Evolutionary conservation across 176 grass and related monocot genomes (phyloP).

Genomic region (Oryza nivara): DNA sequence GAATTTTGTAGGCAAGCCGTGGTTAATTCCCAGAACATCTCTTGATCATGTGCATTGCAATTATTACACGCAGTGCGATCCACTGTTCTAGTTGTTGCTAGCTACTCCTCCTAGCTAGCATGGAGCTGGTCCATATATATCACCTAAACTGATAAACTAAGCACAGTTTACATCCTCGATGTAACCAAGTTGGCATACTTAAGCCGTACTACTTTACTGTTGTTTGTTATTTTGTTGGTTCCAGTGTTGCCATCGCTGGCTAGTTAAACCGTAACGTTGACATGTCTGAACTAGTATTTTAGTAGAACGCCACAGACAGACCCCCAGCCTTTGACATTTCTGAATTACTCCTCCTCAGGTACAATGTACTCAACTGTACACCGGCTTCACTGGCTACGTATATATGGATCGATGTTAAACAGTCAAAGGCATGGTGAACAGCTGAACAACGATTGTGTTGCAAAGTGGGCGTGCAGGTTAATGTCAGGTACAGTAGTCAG

Average conservation of each 20-base stretch:
- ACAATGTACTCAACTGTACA: neutral
- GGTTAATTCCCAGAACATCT: neutral
- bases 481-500: neutral
- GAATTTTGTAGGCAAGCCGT: conserved; percentile 38
- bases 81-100: conserved; percentile 14
- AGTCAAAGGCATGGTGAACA: neutral
- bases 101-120: neutral
- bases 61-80: conserved; percentile 52
- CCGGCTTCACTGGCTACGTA: too few species aligned
- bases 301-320: neutral
- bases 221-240: neutral
- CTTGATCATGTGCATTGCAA: conserved; percentile 25
- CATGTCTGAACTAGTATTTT: conserved; percentile 6
- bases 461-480: conserved; percentile 2
- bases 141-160: conserved; percentile 37
- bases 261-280: conserved; percentile 3
- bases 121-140: conserved; percentile 15
- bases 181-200: conserved; percentile 61
- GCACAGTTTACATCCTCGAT: conserved; percentile 21
- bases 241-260: neutral
- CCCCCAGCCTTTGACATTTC: neutral
- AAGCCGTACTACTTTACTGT: conserved; percentile 20
- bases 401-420: neutral
- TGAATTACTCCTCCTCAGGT: neutral
- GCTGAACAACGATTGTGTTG: neutral